Conservation (phyloP, 2,329 filamentous ascomycete species). For the Aspergillus tamarii region DNA sequence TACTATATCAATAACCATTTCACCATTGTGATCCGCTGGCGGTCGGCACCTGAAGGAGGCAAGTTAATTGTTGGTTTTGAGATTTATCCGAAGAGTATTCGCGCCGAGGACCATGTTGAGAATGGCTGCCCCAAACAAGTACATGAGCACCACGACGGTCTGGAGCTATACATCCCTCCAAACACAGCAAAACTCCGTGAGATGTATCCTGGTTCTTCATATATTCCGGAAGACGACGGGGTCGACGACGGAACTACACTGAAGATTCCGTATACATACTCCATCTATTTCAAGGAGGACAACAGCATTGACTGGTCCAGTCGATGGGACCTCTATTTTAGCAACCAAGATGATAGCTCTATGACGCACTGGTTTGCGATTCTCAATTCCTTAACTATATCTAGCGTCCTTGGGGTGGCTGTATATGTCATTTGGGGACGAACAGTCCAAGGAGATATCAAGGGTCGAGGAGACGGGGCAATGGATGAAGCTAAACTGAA, state of each 20-base stretch:
- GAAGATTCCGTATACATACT: constrained; percentile 83
- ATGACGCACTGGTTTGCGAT: constrained; percentile 88
- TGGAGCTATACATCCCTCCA: constrained; percentile 70
- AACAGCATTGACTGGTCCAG: constrained; percentile 78
- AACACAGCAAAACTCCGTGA: constrained; percentile 61
- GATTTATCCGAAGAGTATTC: constrained; percentile 84
- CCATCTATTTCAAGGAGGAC: constrained; percentile 86
- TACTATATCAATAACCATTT: constrained; percentile 88
- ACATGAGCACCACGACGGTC: constrained; percentile 62
- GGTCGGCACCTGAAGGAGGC: constrained; percentile 70
- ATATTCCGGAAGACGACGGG: constrained; percentile 61
- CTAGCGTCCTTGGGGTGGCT: constrained; percentile 74
- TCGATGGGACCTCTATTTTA: constrained; percentile 88
- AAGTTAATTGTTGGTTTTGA: constrained; percentile 88
- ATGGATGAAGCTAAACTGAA: constrained; percentile 70
- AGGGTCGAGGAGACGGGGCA: constrained; percentile 67
- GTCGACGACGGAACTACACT: constrained; percentile 67
- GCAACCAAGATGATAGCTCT: constrained; percentile 79
- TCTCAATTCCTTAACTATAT: constrained; percentile 83
- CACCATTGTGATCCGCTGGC: constrained; percentile 79
- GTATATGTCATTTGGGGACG: constrained; percentile 80
- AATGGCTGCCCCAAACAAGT: constrained; percentile 71
- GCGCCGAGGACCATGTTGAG: constrained; percentile 62
- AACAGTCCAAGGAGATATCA: constrained; percentile 78
- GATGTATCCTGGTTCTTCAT: constrained; percentile 63